Percentiles rank a stretch among this genome's conserved stretches.
phyloP scores from a whole-genome alignment of 257 asterid species.

The Jasminum sambac region DNA sequence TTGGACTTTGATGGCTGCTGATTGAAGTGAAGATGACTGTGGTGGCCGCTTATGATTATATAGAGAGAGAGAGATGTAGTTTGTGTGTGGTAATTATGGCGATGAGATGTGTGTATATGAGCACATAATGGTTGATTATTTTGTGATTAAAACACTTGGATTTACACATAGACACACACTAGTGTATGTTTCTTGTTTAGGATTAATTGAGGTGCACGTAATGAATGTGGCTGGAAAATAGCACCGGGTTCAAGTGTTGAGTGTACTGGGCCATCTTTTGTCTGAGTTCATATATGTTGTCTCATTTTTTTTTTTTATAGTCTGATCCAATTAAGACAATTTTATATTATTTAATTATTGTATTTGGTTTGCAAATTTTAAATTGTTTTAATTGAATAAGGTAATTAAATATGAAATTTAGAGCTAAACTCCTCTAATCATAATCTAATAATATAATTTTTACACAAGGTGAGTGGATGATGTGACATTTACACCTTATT shows the following conservation, averaged over 20 bases:
- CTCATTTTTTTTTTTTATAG: too few species aligned
- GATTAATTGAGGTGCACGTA: background rate
- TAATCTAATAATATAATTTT: too few species aligned
- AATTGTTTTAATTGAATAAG: too few species aligned
- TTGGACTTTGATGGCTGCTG: background rate
- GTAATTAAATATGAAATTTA: too few species aligned
- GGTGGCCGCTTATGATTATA: conserved; percentile 13
- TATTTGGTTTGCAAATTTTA: too few species aligned
- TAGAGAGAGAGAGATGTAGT: conserved; percentile 7
- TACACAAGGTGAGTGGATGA: too few species aligned
- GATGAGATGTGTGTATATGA: conserved; percentile 33
- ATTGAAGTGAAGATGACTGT: conserved; percentile 12
- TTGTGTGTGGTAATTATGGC: conserved; percentile 26
- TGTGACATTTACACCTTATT: too few species aligned
- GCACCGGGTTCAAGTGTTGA: conserved; percentile 24
- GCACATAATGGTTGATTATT: conserved; percentile 26
- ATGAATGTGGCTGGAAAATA: conserved; percentile 13
- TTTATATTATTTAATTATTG: too few species aligned
- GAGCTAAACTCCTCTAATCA: too few species aligned
- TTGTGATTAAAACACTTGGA: too few species aligned
- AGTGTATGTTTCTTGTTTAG: background rate
- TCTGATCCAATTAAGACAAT: background rate
- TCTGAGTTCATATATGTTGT: too few species aligned
- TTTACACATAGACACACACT: too few species aligned
- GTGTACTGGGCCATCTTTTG: background rate